Conservation (phyloP, 2,329 filamentous ascomycete species). For the Didymella keratinophila region DNA sequence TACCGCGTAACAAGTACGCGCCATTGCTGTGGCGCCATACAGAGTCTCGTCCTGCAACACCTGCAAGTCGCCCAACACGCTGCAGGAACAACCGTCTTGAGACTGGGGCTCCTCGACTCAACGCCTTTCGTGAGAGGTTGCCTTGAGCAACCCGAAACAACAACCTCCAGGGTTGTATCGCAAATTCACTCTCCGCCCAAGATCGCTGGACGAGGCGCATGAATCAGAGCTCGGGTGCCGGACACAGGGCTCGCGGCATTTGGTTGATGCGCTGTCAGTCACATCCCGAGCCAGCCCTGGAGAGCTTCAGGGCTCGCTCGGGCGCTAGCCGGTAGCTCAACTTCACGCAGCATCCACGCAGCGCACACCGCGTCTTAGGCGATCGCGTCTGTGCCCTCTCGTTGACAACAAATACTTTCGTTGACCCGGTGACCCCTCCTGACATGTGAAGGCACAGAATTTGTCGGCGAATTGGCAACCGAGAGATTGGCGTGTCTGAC, state of each 20-base stretch:
- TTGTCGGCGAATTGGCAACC: conserved; percentile 19
- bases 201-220: conserved; percentile 17
- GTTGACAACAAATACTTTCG: conserved; percentile 13
- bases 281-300: not conserved
- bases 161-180: conserved; percentile 1
- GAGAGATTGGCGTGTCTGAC: conserved; percentile 8
- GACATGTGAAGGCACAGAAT: conserved; percentile 14
- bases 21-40: conserved; percentile 18
- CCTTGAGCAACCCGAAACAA: conserved; percentile 14
- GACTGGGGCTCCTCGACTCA: conserved; percentile 8
- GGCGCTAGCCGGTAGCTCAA: conserved; percentile 17
- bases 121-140: conserved; percentile 4
- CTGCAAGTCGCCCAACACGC: conserved; percentile 12
- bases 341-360: conserved; percentile 6
- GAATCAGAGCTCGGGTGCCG: conserved; percentile 7
- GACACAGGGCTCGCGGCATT: conserved; percentile 13
- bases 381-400: conserved; percentile 19
- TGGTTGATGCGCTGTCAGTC: conserved; percentile 21
- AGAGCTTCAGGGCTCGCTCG: conserved; percentile 1
- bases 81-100: conserved; percentile 17
- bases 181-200: conserved; percentile 1
- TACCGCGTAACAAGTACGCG: conserved; percentile 10
- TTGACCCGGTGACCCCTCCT: conserved; percentile 19
- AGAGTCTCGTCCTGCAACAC: not conserved
- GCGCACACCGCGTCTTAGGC: conserved; percentile 18